Evolutionary conservation across 2,329 filamentous ascomycete species (phyloP), one percentile per base, ranked within the genome.

Genomic region (Aspergillus pseudoterreus): DNA sequence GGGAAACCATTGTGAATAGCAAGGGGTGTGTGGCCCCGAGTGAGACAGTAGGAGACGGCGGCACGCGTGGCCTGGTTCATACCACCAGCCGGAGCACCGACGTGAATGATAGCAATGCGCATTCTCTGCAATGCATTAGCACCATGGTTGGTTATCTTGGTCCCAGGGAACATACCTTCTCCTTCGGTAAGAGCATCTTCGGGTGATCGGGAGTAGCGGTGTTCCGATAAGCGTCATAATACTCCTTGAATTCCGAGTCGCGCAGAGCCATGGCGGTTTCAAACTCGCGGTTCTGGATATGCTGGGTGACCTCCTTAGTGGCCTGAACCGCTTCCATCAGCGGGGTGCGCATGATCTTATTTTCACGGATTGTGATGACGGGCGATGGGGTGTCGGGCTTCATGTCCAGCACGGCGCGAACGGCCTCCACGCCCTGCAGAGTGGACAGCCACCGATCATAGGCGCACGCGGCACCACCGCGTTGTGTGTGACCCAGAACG

Each of bases 1-100:
- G 94, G 90, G 72, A 99, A 99, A 22, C 94, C 94, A 64, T 99
- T 99, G 75, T 97, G 89, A 50, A 99, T 91, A 15, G 90, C 92
- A 63, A 97, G 72, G 4, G 94, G 89, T 47, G 90, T 90, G 71
- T 99, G 94, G n/a, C 94, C 94, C 53, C 91, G 84, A 42, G 88
- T 88, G 52, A 95, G 72, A 70, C 92, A 97, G 77, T 96, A 96
- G 30, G 91, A 90, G 15, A 96, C 92, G 12, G 90, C 92, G 27
- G 90, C 92, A 60, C 94, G 85, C 17, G 95, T 94, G 39, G 94
- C 94, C 24, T 92, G 92, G 73, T 99, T 99, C 89, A 99, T 97
- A 63, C 94, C 94, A 71, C 94, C 94, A 27, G 94, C 94, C 6
- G 94, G 94, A 11, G 94, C 94, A 64, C 94, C 94, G 21, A 97